These are phyloP conservation scores for Glycine soja DNA, from an alignment of 306 rosid species.

Conservation along the genomic window DNA sequence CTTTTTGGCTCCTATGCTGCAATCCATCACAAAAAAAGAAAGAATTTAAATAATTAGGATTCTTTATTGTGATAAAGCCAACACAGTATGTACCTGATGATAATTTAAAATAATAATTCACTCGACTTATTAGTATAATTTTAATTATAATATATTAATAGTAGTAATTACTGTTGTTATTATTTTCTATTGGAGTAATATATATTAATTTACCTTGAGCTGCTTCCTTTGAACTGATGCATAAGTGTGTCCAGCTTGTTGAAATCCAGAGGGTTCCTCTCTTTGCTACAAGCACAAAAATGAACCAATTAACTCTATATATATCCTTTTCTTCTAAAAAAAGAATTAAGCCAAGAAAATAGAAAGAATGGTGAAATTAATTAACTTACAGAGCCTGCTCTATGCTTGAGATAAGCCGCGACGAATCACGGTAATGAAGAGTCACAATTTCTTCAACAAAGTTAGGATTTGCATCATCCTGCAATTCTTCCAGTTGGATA, in stretches of 20 bases:
- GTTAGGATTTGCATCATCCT: constrained; percentile 87
- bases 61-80: constrained; percentile 51
- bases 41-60: constrained; percentile 39
- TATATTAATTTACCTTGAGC: constrained; percentile 68
- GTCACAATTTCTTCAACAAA: constrained; percentile 92
- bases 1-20: constrained; percentile 95
- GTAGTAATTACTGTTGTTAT: background rate
- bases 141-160: too few species aligned
- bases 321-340: background rate
- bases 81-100: constrained; percentile 52
- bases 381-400: constrained; percentile 74
- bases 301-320: background rate
- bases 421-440: constrained; percentile 77
- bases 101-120: constrained; percentile 14
- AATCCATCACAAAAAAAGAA: constrained; percentile 46
- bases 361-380: constrained; percentile 1
- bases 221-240: constrained; percentile 97
- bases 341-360: background rate
- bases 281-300: constrained; percentile 54
- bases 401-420: constrained; percentile 69
- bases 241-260: constrained; percentile 70
- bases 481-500: constrained; percentile 83
- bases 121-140: background rate
- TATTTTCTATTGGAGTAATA: background rate
- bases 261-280: constrained; percentile 71